Base-by-base conservation (phyloP, 2,329 filamentous ascomycete genomes). In the Capronia coronata region DNA sequence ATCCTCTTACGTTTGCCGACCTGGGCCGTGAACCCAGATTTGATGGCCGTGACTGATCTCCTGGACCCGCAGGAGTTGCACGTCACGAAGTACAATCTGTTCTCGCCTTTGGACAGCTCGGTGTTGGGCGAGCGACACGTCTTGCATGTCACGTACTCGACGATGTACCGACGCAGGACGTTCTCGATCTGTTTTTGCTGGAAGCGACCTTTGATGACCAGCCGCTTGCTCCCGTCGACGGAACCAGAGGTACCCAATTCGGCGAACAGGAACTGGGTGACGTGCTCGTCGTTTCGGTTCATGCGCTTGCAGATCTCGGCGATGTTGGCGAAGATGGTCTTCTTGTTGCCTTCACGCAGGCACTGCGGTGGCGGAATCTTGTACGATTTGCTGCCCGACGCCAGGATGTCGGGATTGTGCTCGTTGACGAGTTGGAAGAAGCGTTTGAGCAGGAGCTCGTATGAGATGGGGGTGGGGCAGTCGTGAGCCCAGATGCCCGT, bases 161-260 rank as follows among this genome's bases (percentile, higher is more conserved):
- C 86, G 68, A 95, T 96, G 71, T 95, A 95, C 76, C 91, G 87
- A 74, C 91, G 80, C 67, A 97, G 73, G 46, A 97, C 89, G 72
- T 94, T 95, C 77, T 98, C 93, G 67, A 97, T 90, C 76, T 97
- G 91, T 75, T 96, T 96, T 76, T 97, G 91, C 72, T 97, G 91
- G 86, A 98, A 98, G 67, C 93, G 87, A 77, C 93, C 93, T 79
- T 95, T 96, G 80, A 98, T 98, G 67, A 98, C 90, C 64, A 98
- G 73, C 66, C 91, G 84, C 71, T 89, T 83, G 72, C 80, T 87
- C 62, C 91, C 93, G 73, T 96, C 93, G 48, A 95, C 89, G 67
- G 87, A 94, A 69, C 93, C 93, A 66, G 82, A 94, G 60, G 93
- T 98, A 77, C 93, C 93, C 82, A 98, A 80, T 72, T 98, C 93